phyloP scores from a whole-genome alignment of 202 grass and related monocot species.

The Schoenoplectus triqueter region DNA sequence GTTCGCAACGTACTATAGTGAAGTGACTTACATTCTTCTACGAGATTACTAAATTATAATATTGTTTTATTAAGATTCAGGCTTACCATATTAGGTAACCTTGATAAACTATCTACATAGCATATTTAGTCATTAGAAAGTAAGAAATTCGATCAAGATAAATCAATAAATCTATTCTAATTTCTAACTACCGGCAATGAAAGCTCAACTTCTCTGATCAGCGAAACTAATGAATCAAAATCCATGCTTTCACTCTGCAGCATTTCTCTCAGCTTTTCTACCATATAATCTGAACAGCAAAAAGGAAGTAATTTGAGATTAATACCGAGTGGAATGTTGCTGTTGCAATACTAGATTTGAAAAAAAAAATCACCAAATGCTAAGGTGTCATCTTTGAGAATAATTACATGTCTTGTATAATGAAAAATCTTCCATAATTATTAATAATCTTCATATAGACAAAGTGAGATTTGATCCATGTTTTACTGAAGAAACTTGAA shows the following conservation, averaged over 20 bases:
- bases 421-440: not conserved
- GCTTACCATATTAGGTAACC: not conserved
- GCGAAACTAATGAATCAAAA: constrained; percentile 68
- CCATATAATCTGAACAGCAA: not conserved
- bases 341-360: not conserved
- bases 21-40: not conserved
- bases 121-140: constrained; percentile 17
- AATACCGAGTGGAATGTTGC: not conserved
- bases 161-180: constrained; percentile 34
- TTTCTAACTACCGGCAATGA: constrained; percentile 48
- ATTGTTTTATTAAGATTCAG: constrained; percentile 7
- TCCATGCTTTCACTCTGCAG: constrained; percentile 32
- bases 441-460: no score
- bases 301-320: not conserved
- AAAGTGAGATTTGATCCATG: no score
- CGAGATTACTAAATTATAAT: constrained; percentile 4
- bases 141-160: constrained; percentile 28
- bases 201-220: constrained; percentile 58
- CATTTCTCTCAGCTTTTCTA: constrained; percentile 27
- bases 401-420: not conserved
- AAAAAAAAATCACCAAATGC: not conserved
- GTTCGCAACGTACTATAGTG: constrained; percentile 37
- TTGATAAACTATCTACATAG: not conserved
- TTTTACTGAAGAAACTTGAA: no score
- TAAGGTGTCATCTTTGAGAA: not conserved